phyloP scores from a whole-genome alignment of 1,284 basidiomycete species.

The Austroboletus olivaceoglutinosus region DNA sequence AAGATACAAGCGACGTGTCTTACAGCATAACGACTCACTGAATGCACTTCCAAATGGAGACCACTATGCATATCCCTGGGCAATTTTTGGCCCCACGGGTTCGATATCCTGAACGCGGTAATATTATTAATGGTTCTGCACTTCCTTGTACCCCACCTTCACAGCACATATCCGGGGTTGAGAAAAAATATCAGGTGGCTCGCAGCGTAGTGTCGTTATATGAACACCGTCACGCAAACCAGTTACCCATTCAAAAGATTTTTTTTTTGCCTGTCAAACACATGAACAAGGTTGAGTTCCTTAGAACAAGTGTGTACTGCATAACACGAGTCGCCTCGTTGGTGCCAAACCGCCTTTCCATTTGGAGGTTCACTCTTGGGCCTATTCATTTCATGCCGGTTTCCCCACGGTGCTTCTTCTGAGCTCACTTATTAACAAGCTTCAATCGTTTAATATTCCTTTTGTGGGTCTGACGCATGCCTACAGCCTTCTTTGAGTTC shows the following conservation, averaged over 20 bases:
- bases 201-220: not conserved
- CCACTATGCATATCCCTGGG: not conserved
- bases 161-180: not conserved
- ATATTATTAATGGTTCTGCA: not conserved
- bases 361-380: not conserved
- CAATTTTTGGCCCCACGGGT: not conserved
- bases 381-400: not conserved
- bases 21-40: not conserved
- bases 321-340: not conserved
- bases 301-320: not conserved
- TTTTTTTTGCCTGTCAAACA: slow-evolving; percentile 2
- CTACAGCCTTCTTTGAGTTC: not conserved
- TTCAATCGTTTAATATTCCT: slow-evolving; percentile 16
- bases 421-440: slow-evolving; percentile 4
- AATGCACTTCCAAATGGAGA: not conserved
- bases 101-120: not conserved
- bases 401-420: slow-evolving; percentile 28
- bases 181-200: not conserved
- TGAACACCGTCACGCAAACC: slow-evolving; percentile 3
- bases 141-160: not conserved
- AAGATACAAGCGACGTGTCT: not conserved
- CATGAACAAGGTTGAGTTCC: slow-evolving; percentile 15
- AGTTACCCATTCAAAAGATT: not conserved
- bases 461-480: slow-evolving; percentile 1
- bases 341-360: not conserved